Conservation (phyloP, 352 stramenopile species). For the Globisporangium megalacanthum region DNA sequence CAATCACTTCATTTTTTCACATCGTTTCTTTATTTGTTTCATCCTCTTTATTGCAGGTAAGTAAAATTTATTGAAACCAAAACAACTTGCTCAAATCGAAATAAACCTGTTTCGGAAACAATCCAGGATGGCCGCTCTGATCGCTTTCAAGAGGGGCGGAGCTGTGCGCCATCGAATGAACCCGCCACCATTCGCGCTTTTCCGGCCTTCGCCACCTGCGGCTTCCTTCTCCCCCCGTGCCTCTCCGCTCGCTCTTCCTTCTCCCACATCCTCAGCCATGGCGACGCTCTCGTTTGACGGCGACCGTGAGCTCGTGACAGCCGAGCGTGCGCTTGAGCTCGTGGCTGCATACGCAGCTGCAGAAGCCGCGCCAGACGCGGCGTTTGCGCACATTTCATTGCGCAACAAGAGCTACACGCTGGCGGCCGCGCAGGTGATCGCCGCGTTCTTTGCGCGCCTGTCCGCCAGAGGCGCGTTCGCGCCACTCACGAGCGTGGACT, state of each 20-base stretch:
- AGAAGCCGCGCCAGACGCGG: slow-evolving; percentile 17
- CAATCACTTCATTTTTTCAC: neutral
- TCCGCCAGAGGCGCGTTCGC: slow-evolving; percentile 41
- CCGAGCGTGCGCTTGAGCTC: slow-evolving; percentile 60
- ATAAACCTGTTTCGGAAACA: too few species aligned
- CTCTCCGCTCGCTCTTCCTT: neutral
- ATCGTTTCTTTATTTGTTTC: neutral
- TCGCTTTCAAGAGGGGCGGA: too few species aligned
- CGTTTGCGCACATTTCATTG: slow-evolving; percentile 79
- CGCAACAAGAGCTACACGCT: slow-evolving; percentile 88
- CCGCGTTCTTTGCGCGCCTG: slow-evolving; percentile 58
- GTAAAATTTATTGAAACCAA: too few species aligned
- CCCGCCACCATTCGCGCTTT: neutral
- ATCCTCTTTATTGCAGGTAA: too few species aligned
- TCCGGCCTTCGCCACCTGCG: neutral
- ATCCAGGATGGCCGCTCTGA: too few species aligned
- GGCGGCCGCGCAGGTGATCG: slow-evolving; percentile 67
- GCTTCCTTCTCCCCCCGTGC: neutral
- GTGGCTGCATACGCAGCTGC: slow-evolving; percentile 38
- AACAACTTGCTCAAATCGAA: too few species aligned
- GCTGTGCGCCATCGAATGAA: too few species aligned
- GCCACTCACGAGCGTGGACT: slow-evolving; percentile 70
- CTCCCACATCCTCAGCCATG: neutral
- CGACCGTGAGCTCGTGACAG: slow-evolving; percentile 77
- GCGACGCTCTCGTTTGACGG: slow-evolving; percentile 46